Evolutionary conservation across 2,329 filamentous ascomycete genomes (phyloP).

Genomic region (Massarina eburnea): DNA sequence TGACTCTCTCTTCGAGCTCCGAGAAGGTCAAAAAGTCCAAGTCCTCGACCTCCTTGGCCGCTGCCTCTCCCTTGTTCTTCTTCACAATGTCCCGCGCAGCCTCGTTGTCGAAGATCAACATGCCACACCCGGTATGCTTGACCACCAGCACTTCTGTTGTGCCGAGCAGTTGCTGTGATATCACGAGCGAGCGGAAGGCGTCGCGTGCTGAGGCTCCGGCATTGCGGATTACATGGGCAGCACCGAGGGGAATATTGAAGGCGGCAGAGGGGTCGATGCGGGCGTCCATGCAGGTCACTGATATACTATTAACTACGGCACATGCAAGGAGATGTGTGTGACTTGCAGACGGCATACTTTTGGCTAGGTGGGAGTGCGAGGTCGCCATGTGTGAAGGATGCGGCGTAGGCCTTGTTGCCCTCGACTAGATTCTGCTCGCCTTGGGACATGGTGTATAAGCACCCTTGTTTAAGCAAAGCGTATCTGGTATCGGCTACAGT

Average conservation of each 20-base stretch:
- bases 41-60: slow-evolving; percentile 47
- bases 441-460: slow-evolving; percentile 41
- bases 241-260: slow-evolving; percentile 71
- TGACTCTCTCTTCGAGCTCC: slow-evolving; percentile 59
- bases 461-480: no score
- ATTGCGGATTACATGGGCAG: slow-evolving; percentile 79
- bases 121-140: slow-evolving; percentile 75
- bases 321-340: background rate
- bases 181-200: slow-evolving; percentile 72
- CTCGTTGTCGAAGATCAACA: slow-evolving; percentile 67
- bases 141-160: slow-evolving; percentile 74
- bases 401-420: slow-evolving; percentile 60
- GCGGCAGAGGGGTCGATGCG: slow-evolving; percentile 67
- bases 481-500: background rate
- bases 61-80: slow-evolving; percentile 59
- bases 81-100: slow-evolving; percentile 59
- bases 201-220: slow-evolving; percentile 63
- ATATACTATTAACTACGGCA: background rate
- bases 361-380: slow-evolving; percentile 70
- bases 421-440: slow-evolving; percentile 58
- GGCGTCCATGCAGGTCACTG: slow-evolving; percentile 82
- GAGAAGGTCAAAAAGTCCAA: slow-evolving; percentile 68
- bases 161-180: slow-evolving; percentile 76
- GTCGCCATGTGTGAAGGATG: slow-evolving; percentile 65
- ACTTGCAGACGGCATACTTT: slow-evolving; percentile 64